Evolutionary conservation across 805 yeast genomes (phyloP), one percentile per base, ranked within the genome.

Genomic region (Candida alai): DNA sequence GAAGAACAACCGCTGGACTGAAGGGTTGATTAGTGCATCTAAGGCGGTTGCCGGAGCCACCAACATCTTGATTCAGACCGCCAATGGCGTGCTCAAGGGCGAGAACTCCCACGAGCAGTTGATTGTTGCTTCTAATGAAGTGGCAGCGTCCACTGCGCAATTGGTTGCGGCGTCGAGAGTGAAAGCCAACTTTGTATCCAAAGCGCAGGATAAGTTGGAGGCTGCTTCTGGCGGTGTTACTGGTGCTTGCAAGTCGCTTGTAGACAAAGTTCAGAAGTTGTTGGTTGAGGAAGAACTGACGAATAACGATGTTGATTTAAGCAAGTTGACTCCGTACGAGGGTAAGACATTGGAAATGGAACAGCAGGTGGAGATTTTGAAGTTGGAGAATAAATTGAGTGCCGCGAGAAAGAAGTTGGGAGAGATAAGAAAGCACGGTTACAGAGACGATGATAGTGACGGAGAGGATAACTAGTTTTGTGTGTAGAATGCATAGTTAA

Each of bases 1-100:
- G 55, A 86, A 85, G 59, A 84, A 87, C 56, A 87, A 80, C 57
- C 73, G 90, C 48, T 87, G 96, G 96, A 85, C 96, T 0, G 95
- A 88, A 59, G 96, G 96, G 15, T 76, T 87, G 37, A 79, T 87
- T 19, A 83, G 94, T 40, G 96, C 96, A 12, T 86, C 95, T 1
- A 80, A 82, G 48, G 80, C 90, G 1, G 93, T 87, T 24, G 95
- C 94, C 2, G 75, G 76, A 2, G 76, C 95, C 1, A 88, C 96
- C 2, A 82, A 80, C 48, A 65, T 81, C n/a, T 69, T 87, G 43
- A 87, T 87, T 40, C 75, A 75, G 40, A 82, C 86, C n/a, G 94
- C 95, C 0, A 93, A 86, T 60, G 93, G 94, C 13, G 86, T 85
- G 12, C 62, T 87, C 24, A 68, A 73, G 32, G 70, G 71, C 2